Conservation (phyloP, 768 basidiomycete genomes). For the Collybiopsis luxurians region DNA sequence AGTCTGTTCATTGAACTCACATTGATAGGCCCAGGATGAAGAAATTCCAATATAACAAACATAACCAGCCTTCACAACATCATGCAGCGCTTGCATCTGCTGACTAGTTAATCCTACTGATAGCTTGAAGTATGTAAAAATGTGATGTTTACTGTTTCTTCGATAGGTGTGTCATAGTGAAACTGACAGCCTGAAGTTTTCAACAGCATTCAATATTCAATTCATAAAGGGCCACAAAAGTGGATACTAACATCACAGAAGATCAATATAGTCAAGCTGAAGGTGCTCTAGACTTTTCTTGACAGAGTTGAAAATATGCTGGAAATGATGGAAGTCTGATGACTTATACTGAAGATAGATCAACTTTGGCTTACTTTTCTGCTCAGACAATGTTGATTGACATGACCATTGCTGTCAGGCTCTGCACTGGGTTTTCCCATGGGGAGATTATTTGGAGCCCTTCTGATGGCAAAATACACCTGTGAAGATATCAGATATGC, state of each 20-base stretch:
- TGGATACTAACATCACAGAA: conserved; percentile 53
- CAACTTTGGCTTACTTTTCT: conserved; percentile 28
- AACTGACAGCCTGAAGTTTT: conserved; percentile 29
- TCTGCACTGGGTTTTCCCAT: neutral
- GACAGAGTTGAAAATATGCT: conserved; percentile 51
- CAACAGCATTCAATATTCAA: too few relatives aligned
- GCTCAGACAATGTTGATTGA: conserved; percentile 26
- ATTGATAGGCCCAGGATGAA: conserved; percentile 24
- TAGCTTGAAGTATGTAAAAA: neutral
- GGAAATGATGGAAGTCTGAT: neutral
- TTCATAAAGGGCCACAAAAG: too few relatives aligned
- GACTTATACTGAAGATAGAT: neutral
- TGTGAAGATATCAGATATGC: conserved; percentile 21
- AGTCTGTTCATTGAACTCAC: conserved; percentile 24
- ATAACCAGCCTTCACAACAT: conserved; percentile 47
- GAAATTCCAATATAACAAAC: conserved; percentile 43
- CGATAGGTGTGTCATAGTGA: conserved; percentile 22
- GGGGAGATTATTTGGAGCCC: conserved; percentile 1
- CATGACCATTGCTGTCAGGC: conserved; percentile 3
- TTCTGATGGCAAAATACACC: conserved; percentile 33
- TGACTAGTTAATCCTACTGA: neutral
- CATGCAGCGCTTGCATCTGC: conserved; percentile 49
- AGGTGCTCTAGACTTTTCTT: conserved; percentile 43
- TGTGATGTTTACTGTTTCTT: conserved; percentile 28
- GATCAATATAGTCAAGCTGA: conserved; percentile 53